Base-by-base conservation (phyloP, 2,329 filamentous ascomycete species). In the Malbranchea zuffiana region DNA sequence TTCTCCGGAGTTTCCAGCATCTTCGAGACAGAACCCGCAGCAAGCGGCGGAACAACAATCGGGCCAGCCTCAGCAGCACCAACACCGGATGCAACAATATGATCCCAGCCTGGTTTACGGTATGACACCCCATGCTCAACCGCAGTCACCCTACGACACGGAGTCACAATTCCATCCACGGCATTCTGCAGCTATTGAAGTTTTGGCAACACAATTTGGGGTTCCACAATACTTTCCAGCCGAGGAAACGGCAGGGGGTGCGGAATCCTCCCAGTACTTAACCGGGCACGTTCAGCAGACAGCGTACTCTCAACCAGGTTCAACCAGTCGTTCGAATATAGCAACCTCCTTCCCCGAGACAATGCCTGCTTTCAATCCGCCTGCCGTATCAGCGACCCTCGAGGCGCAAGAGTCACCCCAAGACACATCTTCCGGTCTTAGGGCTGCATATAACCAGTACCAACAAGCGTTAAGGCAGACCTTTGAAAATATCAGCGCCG, bases 101-200 rank as follows among this genome's bases (percentile, higher is more conserved):
- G 67, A 77, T 37, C 65, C 74, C 38, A 74, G 74, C 45, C 76
- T 88, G 66, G 79, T 90, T 72, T 92, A 92, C 67, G 79, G 78
- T 63, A 80, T 87, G 52, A 67, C 71, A 54, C 77, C 78, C 56
- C 66, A 75, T 52, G 67, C 65, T 44, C 63, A 62, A 67, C 66
- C 63, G 59, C 74, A 65, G 68, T 80, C 62, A 43, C 61, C 69
- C 49, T 93, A 92, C 65, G 82, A 88, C 60, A 66, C 75, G 54
- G 75, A 78, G 56, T 72, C 78, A 63, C 79, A 79, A 55, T 92
- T 85, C 65, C 72, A 78, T 53, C 67, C 77, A 49, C 78, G 81
- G 66, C 82, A 85, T 55, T 74, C 80, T 63, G 75, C 80, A 69
- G 75, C 73, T 43, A 74, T 90, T 63, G 81, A 85, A 57, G 82